Percentiles rank a stretch among this genome's conserved stretches.
Conservation (phyloP, 805 yeast species). For the Saccharomycopsis oosterbeekiorum region DNA sequence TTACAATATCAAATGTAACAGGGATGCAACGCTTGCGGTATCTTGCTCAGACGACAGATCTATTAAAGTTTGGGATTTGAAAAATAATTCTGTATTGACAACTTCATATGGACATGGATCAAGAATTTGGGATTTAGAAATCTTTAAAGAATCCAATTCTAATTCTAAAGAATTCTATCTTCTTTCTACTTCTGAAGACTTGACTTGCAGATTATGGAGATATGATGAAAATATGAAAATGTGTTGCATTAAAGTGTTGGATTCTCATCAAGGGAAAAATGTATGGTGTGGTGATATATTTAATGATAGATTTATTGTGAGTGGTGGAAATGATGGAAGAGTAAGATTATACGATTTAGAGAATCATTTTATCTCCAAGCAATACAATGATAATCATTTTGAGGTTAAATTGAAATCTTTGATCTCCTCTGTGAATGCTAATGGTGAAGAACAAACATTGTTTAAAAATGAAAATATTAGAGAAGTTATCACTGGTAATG, state of each 20-base stretch:
- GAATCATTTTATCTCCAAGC: slow-evolving; percentile 17
- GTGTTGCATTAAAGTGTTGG: slow-evolving; percentile 37
- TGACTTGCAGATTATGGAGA: slow-evolving; percentile 74
- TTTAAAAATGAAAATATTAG: slow-evolving; percentile 48
- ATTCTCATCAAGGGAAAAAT: slow-evolving; percentile 76
- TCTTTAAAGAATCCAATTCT: slow-evolving; percentile 28
- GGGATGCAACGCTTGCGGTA: slow-evolving; percentile 43
- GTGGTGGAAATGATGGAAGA: slow-evolving; percentile 94
- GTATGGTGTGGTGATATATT: slow-evolving; percentile 71
- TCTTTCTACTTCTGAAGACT: slow-evolving; percentile 77
- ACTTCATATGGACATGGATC: slow-evolving; percentile 97
- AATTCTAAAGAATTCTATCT: slow-evolving; percentile 23
- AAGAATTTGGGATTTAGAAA: slow-evolving; percentile 77
- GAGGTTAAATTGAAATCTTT: slow-evolving; percentile 18
- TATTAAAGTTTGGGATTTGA: slow-evolving; percentile 61
- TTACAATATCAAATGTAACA: slow-evolving; percentile 63
- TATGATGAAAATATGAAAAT: slow-evolving; percentile 20
- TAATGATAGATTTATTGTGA: slow-evolving; percentile 38
- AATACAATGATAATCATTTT: slow-evolving; percentile 22
- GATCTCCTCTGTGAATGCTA: neutral
- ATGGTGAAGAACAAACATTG: slow-evolving; percentile 16
- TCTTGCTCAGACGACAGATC: slow-evolving; percentile 95
- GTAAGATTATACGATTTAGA: slow-evolving; percentile 51
- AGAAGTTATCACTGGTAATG: slow-evolving; percentile 41
- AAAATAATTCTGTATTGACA: slow-evolving; percentile 48